These are phyloP conservation scores for Copromyces sp. DNA, from an alignment of 495 filamentous ascomycete species.

Conservation along the genomic window DNA sequence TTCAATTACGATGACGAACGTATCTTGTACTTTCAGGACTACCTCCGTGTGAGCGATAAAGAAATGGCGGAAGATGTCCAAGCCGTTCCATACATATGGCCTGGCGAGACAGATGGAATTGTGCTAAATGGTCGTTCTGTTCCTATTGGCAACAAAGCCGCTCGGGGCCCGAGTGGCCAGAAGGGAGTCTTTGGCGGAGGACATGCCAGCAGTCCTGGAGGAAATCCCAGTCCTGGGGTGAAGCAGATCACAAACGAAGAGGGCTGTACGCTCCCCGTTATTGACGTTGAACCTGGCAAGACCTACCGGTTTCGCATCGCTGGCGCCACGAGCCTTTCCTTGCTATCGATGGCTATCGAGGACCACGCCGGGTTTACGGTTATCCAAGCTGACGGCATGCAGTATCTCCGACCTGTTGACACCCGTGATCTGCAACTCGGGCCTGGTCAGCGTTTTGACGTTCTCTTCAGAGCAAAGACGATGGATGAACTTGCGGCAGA, in stretches of 20 bases:
- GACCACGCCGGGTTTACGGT: slow-evolving; percentile 39
- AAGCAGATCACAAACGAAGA: slow-evolving; percentile 18
- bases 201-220: neutral
- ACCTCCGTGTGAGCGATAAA: slow-evolving; percentile 35
- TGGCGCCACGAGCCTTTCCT: slow-evolving; percentile 42
- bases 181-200: slow-evolving; percentile 15
- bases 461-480: slow-evolving; percentile 39
- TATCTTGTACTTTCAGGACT: slow-evolving; percentile 42
- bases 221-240: neutral
- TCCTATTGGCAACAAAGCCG: slow-evolving; percentile 17
- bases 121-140: slow-evolving; percentile 40
- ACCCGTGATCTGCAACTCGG: slow-evolving; percentile 43
- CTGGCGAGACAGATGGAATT: slow-evolving; percentile 39
- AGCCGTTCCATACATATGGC: slow-evolving; percentile 29
- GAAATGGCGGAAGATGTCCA: slow-evolving; percentile 33
- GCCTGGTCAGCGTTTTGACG: slow-evolving; percentile 46
- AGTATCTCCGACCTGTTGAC: slow-evolving; percentile 40
- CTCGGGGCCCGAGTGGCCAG: slow-evolving; percentile 15
- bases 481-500: slow-evolving; percentile 30
- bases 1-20: slow-evolving; percentile 48
- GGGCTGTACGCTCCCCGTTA: slow-evolving; percentile 36
- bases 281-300: slow-evolving; percentile 46
- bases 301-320: slow-evolving; percentile 50
- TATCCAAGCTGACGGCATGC: slow-evolving; percentile 46
- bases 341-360: slow-evolving; percentile 40